Evolutionary conservation across 768 basidiomycete genomes (phyloP).

Genomic region (Scleroderma bovista): DNA sequence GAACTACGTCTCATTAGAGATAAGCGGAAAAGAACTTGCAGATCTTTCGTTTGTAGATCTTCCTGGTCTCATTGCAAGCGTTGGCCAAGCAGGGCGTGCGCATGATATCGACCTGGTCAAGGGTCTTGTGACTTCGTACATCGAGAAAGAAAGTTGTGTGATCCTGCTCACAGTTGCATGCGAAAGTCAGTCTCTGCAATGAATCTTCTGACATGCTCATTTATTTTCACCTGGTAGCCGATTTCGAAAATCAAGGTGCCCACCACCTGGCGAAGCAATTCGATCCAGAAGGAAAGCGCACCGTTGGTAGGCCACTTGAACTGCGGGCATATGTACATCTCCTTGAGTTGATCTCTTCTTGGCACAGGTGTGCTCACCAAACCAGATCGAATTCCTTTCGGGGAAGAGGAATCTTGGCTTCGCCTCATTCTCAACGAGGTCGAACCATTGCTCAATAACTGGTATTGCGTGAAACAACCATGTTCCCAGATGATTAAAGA

Average conservation of each 20-base stretch:
- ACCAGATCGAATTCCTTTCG: conserved; percentile 47
- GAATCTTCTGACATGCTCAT: conserved; percentile 36
- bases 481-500: conserved; percentile 17
- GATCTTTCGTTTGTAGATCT: conserved; percentile 57
- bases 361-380: conserved; percentile 67
- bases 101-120: conserved; percentile 54
- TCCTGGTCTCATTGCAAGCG: conserved; percentile 52
- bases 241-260: conserved; percentile 77
- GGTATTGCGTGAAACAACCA: conserved; percentile 40
- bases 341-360: conserved; percentile 26
- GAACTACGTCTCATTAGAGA: conserved; percentile 47
- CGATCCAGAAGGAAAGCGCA: conserved; percentile 60
- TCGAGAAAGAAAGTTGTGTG: conserved; percentile 54
- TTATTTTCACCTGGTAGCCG: too few species aligned
- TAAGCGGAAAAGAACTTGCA: conserved; percentile 49
- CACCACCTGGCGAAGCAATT: conserved; percentile 53
- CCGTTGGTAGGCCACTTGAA: conserved; percentile 53
- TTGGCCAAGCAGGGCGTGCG: conserved; percentile 38
- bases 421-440: conserved; percentile 51
- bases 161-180: too few species aligned
- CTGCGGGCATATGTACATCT: conserved; percentile 48
- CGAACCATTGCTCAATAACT: conserved; percentile 22
- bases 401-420: too few species aligned
- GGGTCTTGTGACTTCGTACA: conserved; percentile 49
- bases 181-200: conserved; percentile 29